Evolutionary conservation across 1,284 basidiomycete genomes (phyloP).

Genomic region (Meira miltonrushii): DNA sequence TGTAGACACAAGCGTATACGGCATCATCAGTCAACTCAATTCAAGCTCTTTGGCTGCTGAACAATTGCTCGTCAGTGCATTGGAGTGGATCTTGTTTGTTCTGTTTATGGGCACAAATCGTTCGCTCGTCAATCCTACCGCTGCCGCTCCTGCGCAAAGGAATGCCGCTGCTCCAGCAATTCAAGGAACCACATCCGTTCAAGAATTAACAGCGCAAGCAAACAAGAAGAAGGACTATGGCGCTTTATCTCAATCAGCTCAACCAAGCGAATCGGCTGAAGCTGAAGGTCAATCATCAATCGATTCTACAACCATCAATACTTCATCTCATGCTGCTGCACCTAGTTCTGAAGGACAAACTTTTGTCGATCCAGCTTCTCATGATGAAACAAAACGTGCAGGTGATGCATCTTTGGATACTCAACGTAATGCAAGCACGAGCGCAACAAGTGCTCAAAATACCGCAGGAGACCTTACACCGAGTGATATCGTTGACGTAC

Average conservation of each 20-base stretch:
- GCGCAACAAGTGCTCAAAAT: not conserved
- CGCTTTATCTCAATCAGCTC: not conserved
- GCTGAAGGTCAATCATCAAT: not conserved
- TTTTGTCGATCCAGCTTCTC: not conserved
- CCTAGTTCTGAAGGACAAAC: not conserved
- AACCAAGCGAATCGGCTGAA: not conserved
- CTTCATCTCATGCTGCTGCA: not conserved
- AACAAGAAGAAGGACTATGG: not conserved
- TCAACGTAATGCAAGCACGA: not conserved
- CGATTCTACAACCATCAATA: not conserved
- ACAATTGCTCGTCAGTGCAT: slow-evolving; percentile 29
- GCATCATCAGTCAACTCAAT: slow-evolving; percentile 20
- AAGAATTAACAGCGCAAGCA: not conserved
- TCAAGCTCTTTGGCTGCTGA: slow-evolving; percentile 28
- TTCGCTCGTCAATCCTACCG: not conserved
- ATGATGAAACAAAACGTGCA: not conserved
- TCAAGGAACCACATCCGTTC: not conserved
- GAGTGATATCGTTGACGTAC: slow-evolving; percentile 7
- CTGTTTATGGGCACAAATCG: slow-evolving; percentile 1
- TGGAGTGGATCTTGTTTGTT: slow-evolving; percentile 5
- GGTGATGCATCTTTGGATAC: not conserved
- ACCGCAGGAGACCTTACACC: not conserved
- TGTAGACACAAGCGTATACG: not conserved
- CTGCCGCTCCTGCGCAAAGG: not conserved
- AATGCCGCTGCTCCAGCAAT: not conserved